phyloP scores from a whole-genome alignment of 2,329 filamentous ascomycete genomes.

The Alternaria arbusti region DNA sequence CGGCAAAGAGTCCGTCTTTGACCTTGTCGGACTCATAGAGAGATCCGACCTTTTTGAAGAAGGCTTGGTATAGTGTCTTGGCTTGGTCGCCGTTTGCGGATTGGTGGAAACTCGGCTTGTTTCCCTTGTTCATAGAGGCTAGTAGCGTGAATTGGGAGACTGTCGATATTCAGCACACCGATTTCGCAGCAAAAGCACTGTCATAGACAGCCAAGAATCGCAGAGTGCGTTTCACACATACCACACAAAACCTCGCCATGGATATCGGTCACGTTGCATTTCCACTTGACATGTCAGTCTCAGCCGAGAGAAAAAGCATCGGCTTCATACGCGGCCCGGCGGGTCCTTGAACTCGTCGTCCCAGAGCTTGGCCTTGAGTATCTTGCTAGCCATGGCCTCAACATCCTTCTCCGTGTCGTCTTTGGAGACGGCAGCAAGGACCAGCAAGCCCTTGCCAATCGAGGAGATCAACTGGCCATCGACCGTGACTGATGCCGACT shows the following conservation, averaged over 20 bases:
- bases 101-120: constrained; percentile 92
- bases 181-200: neutral
- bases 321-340: constrained; percentile 60
- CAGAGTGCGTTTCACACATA: constrained; percentile 52
- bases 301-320: neutral
- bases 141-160: constrained; percentile 97
- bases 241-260: constrained; percentile 92
- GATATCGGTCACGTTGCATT: constrained; percentile 85
- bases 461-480: constrained; percentile 88
- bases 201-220: neutral
- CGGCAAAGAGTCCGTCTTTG: constrained; percentile 95
- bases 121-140: constrained; percentile 92
- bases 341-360: constrained; percentile 74
- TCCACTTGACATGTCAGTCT: constrained; percentile 70
- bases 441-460: constrained; percentile 87
- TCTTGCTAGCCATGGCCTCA: constrained; percentile 80
- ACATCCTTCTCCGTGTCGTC: constrained; percentile 90
- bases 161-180: constrained; percentile 48
- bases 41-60: constrained; percentile 76
- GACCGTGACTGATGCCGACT: constrained; percentile 94
- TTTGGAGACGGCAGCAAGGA: constrained; percentile 89
- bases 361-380: constrained; percentile 91
- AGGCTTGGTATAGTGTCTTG: constrained; percentile 80
- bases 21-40: constrained; percentile 77
- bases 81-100: constrained; percentile 81